These are phyloP conservation scores for Berberis vulgaris DNA, from an alignment of 164 flowering plant genomes.

Conservation along the genomic window DNA sequence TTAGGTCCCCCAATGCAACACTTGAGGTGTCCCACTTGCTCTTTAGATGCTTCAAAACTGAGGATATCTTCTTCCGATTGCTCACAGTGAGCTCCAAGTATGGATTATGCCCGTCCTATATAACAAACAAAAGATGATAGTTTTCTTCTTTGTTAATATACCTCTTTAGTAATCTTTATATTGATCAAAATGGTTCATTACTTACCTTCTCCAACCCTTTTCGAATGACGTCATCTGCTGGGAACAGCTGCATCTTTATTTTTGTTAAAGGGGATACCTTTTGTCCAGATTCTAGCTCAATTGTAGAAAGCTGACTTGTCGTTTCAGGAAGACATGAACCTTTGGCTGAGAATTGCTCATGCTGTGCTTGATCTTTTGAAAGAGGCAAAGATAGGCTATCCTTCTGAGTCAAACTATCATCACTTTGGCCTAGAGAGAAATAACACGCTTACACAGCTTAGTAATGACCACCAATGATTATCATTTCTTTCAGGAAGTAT, in stretches of 20 bases:
- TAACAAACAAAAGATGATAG: background rate
- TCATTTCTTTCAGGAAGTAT: background rate
- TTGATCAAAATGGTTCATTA: too few relatives aligned
- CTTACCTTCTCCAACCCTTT: slow-evolving; percentile 43
- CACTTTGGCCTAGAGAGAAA: slow-evolving; percentile 15
- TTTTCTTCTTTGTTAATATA: too few relatives aligned
- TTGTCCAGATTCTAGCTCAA: slow-evolving; percentile 14
- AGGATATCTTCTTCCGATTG: slow-evolving; percentile 58
- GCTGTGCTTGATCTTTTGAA: slow-evolving; percentile 9
- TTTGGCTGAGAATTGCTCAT: slow-evolving; percentile 9
- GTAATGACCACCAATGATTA: too few relatives aligned
- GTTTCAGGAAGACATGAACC: background rate
- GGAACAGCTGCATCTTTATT: slow-evolving; percentile 48
- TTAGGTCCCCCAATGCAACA: slow-evolving; percentile 38
- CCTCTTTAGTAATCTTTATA: too few relatives aligned
- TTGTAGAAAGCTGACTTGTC: slow-evolving; percentile 4
- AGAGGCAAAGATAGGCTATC: slow-evolving; percentile 9
- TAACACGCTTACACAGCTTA: too few relatives aligned
- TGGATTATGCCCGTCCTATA: slow-evolving; percentile 70
- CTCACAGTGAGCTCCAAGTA: slow-evolving; percentile 64
- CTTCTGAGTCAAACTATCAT: slow-evolving; percentile 8
- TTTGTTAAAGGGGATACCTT: slow-evolving; percentile 7
- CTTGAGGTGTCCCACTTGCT: slow-evolving; percentile 64
- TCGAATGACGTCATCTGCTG: slow-evolving; percentile 51
- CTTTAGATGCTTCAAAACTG: slow-evolving; percentile 59